Percentiles rank a stretch among this genome's conserved stretches.
These are phyloP conservation scores for Omphalotus guepiniiformis DNA, from an alignment of 768 basidiomycete genomes.

Conservation along the genomic window DNA sequence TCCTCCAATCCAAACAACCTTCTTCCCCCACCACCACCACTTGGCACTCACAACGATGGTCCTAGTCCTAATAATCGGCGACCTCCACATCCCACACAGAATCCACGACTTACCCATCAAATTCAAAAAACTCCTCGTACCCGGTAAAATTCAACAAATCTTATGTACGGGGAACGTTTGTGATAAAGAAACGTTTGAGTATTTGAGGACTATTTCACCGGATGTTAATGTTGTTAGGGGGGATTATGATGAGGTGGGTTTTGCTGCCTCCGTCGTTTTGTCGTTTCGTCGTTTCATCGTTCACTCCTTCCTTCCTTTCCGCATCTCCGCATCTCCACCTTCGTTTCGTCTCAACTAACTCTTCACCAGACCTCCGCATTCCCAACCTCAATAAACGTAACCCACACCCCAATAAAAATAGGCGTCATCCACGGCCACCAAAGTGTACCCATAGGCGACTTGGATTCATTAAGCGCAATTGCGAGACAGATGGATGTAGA, in stretches of 20 bases:
- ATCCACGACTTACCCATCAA: conserved; percentile 89
- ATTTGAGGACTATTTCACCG: conserved; percentile 87
- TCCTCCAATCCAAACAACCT: too few species aligned
- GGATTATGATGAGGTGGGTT: conserved; percentile 89
- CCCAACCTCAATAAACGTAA: conserved; percentile 75
- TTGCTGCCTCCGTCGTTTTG: neutral
- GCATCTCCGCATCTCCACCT: neutral
- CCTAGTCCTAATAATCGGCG: conserved; percentile 94
- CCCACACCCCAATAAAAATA: conserved; percentile 83
- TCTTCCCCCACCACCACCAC: too few species aligned
- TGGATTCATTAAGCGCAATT: conserved; percentile 83
- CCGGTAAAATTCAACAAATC: conserved; percentile 97
- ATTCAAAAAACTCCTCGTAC: conserved; percentile 94
- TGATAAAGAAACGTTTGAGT: conserved; percentile 96
- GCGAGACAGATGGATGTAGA: conserved; percentile 98
- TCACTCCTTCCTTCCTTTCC: too few species aligned
- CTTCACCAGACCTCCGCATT: conserved; percentile 65
- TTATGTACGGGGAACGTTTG: conserved; percentile 97
- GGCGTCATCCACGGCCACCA: conserved; percentile 95
- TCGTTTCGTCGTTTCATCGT: neutral
- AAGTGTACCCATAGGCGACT: conserved; percentile 85
- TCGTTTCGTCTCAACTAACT: neutral
- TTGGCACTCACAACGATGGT: too few species aligned
- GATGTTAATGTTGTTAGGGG: conserved; percentile 91
- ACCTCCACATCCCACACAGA: conserved; percentile 93